Percentiles rank a stretch among this genome's conserved stretches.
phyloP scores from a whole-genome alignment of 139 green algal genomes.

The Volvox reticuliferus region DNA sequence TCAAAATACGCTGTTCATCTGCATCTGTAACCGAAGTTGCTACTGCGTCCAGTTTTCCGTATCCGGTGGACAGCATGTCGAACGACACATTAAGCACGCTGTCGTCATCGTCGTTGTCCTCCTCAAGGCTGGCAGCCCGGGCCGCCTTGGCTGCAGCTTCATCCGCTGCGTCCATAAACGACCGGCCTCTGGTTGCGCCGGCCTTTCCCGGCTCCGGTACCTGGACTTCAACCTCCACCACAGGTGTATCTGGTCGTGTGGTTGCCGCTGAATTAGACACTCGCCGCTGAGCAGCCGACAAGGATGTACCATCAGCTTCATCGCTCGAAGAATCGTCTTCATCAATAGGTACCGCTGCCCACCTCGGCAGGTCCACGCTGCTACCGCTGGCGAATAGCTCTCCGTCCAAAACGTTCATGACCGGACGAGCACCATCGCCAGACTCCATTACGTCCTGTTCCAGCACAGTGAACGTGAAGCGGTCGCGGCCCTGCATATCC shows the following conservation, averaged over 20 bases:
- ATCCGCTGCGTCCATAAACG: slow-evolving; percentile 9
- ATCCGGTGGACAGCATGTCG: slow-evolving; percentile 31
- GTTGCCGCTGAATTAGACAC: no score
- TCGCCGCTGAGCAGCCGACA: not conserved
- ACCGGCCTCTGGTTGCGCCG: not conserved
- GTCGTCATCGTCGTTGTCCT: slow-evolving; percentile 28
- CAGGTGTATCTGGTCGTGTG: not conserved
- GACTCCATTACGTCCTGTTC: not conserved
- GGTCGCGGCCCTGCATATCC: slow-evolving; percentile 60
- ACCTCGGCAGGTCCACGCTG: slow-evolving; percentile 16
- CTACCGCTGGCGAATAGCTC: slow-evolving; percentile 5
- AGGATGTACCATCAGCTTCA: not conserved
- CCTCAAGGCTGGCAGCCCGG: not conserved
- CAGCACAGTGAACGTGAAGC: slow-evolving; percentile 58
- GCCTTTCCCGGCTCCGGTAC: not conserved
- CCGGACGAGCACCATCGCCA: no score
- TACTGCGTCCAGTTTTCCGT: slow-evolving; percentile 22
- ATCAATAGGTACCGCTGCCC: slow-evolving; percentile 28
- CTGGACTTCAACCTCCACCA: slow-evolving; percentile 32
- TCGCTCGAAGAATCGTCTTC: slow-evolving; percentile 5
- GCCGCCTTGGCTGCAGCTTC: not conserved
- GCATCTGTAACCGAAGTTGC: slow-evolving; percentile 16
- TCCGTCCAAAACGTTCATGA: not conserved
- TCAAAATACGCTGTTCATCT: slow-evolving; percentile 41
- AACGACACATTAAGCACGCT: not conserved